Percentiles rank a stretch among this genome's conserved stretches.
Evolutionary conservation across 345 rosid species (phyloP).

Genomic region (Angophora floribunda): DNA sequence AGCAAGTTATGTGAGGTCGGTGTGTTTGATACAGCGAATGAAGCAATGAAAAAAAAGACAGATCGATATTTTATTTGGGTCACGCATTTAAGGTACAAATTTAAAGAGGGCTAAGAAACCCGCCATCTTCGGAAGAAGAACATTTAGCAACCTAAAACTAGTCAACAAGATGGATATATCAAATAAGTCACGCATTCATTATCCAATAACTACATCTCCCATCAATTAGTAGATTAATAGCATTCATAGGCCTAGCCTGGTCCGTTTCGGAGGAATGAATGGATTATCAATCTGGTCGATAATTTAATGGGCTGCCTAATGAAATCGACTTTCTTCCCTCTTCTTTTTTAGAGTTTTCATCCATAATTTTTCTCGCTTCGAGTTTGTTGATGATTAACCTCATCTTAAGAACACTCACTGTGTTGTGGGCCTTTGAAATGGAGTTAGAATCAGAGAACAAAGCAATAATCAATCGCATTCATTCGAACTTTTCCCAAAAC

Average conservation of each 20-base stretch:
- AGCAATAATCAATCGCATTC: background rate
- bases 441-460: background rate
- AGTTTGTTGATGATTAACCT: background rate
- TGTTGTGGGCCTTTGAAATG: background rate
- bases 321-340: background rate
- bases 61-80: too few species aligned
- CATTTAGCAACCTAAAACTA: too few species aligned
- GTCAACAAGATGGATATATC: too few species aligned
- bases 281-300: background rate
- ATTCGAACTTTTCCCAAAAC: background rate
- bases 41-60: too few species aligned
- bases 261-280: background rate
- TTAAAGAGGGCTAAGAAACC: too few species aligned
- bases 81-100: too few species aligned
- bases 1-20: too few species aligned
- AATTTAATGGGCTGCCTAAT: background rate
- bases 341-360: background rate
- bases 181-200: too few species aligned
- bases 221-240: too few species aligned
- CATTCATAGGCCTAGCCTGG: background rate
- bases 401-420: background rate
- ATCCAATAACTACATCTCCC: too few species aligned
- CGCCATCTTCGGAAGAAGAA: too few species aligned
- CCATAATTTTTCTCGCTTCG: background rate
- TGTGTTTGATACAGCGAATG: too few species aligned